Base-by-base conservation (phyloP, 495 filamentous ascomycete species). In the Evernia prunastri region DNA sequence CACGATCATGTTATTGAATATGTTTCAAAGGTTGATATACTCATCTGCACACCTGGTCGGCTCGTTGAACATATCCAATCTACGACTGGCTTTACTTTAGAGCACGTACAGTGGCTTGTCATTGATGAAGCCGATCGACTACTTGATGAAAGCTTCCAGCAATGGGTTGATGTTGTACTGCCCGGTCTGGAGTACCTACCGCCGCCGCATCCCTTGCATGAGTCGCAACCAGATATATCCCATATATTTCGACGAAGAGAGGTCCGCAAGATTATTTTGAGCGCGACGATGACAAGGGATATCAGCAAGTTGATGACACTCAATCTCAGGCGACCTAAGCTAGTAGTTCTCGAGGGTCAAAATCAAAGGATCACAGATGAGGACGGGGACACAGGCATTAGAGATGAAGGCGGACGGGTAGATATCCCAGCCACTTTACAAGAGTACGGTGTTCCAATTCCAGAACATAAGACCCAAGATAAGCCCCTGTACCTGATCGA, bases 71-170 rank as follows among this genome's bases (percentile, higher is more conserved):
- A 98, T 76, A 79, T 97, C 61, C 85, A 86, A 61, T 83, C 86
- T 65, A 96, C 94, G 4, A 83, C 84, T 15, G 89, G 93, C 4
- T 96, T 96, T 70, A 84, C 80, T 5, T 78, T 92, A 57, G 79
- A 86, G 40, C 81, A 87, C 74, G 80, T 94, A 9, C 82, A 87
- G 66, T 97, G 91, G 91, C 80, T 93, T 25, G 84, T 96, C 25
- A 89, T 97, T 37, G 94, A 98, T 70, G 94, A 98, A 76, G 94
- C 92, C 0, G 94, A 97, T 74, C 86, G 92, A 66, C 77, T 97
- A 10, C 85, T 97, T 5, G 89, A 91, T 25, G 89, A 96, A 72
- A 91, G 87, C 66, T 97, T 92, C 72, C 92, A 97, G 70, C 87
- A 94, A 69, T 97, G 92, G 91, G 80, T 95, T 8, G 84, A 87